Percentiles rank a stretch among this genome's conserved stretches.
Conservation (phyloP, 805 yeast genomes). For the Metschnikowia cerradonensis region DNA sequence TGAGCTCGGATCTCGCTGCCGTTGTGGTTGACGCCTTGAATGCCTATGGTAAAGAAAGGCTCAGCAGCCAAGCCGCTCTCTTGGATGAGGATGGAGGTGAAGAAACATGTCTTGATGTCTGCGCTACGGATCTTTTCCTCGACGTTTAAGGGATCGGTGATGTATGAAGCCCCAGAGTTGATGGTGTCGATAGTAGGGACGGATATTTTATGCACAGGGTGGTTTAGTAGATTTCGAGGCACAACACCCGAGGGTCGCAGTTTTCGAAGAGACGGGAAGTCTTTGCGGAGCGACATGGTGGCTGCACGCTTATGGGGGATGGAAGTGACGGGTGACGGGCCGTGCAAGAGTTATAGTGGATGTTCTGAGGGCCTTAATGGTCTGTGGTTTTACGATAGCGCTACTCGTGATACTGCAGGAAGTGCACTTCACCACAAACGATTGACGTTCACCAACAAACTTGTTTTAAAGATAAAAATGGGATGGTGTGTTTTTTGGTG, state of each 20-base stretch:
- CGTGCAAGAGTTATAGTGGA: background rate
- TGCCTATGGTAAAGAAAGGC: slow-evolving; percentile 8
- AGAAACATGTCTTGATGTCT: slow-evolving; percentile 15
- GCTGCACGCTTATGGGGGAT: background rate
- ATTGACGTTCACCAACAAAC: background rate
- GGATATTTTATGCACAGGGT: slow-evolving; percentile 8
- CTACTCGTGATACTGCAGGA: background rate
- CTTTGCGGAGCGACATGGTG: slow-evolving; percentile 13
- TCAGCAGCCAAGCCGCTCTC: slow-evolving; percentile 14
- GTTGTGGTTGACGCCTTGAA: slow-evolving; percentile 13
- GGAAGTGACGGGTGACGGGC: background rate
- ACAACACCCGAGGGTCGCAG: slow-evolving; percentile 15
- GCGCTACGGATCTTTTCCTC: slow-evolving; percentile 8
- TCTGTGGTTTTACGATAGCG: background rate
- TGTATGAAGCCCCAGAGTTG: slow-evolving; percentile 8
- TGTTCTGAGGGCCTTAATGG: background rate
- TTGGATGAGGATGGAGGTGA: slow-evolving; percentile 7
- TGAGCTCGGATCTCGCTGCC: slow-evolving; percentile 10
- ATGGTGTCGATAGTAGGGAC: slow-evolving; percentile 14
- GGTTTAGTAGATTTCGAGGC: slow-evolving; percentile 16
- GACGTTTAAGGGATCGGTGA: slow-evolving; percentile 14
- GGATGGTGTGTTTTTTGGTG: no score
- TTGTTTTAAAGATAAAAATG: no score
- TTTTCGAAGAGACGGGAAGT: slow-evolving; percentile 13
- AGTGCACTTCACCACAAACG: background rate